Conservation (phyloP, 2,329 filamentous ascomycete genomes). For the Microthyrium microscopicum region DNA sequence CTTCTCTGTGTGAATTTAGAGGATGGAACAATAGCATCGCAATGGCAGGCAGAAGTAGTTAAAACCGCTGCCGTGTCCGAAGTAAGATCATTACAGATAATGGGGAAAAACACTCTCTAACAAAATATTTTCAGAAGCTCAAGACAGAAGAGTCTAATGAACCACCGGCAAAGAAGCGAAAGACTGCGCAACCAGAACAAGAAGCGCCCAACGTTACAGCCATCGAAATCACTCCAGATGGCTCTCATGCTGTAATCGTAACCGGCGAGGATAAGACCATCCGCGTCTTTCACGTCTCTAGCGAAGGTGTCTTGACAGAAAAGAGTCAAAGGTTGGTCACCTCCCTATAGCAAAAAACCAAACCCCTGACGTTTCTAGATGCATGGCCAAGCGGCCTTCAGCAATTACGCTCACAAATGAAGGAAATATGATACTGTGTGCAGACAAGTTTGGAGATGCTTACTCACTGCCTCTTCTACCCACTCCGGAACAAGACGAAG, state of each 20-base stretch:
- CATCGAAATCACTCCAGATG: conserved; percentile 45
- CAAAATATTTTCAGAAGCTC: conserved; percentile 13
- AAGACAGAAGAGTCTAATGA: conserved; percentile 14
- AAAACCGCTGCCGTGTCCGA: conserved; percentile 16
- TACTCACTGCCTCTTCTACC: conserved; percentile 64
- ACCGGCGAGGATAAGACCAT: conserved; percentile 87
- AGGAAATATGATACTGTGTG: conserved; percentile 57
- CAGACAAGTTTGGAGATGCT: conserved; percentile 95
- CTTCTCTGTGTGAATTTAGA: conserved; percentile 50
- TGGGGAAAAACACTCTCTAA: not conserved
- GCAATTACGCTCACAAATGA: conserved; percentile 55
- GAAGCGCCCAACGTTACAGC: conserved; percentile 46
- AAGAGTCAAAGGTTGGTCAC: conserved; percentile 51
- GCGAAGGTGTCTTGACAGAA: conserved; percentile 43
- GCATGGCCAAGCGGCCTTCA: conserved; percentile 80
- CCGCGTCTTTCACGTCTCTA: conserved; percentile 58
- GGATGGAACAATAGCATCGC: conserved; percentile 41
- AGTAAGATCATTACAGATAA: not conserved
- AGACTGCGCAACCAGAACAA: conserved; percentile 14
- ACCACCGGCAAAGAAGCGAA: conserved; percentile 25
- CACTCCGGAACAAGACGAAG: conserved; percentile 18
- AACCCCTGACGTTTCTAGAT: conserved; percentile 28
- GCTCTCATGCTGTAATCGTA: conserved; percentile 55
- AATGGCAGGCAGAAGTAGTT: conserved; percentile 32
- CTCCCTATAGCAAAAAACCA: not conserved